Base-by-base conservation (phyloP, 78 protist species). In the Dictyostelium brefeldianum region DNA sequence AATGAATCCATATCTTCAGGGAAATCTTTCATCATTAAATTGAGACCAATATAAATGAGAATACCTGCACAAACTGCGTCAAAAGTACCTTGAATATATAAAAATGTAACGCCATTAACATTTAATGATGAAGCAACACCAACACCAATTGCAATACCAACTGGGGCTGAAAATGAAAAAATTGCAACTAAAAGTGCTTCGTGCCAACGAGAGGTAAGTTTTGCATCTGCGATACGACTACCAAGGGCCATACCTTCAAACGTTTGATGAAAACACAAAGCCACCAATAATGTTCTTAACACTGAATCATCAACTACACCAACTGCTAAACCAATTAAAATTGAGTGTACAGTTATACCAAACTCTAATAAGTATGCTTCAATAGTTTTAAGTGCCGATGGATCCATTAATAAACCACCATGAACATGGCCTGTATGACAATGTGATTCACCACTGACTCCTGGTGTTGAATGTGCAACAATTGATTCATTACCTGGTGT, bases 241-340 rank as follows among this genome's bases (percentile, higher is more conserved):
- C 91, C 95, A 8, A 94, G 18, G 2, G 90, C 94, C 25, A 94
- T 46, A 65, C 96, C 96, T 43, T 94, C 96, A 82, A 89, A 89
- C 47, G 80, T 53, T 75, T 94, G 96, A 81, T 94, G 96, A 78
- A 94, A 78, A 20, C 53, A 17, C n/a, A 94, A 48, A 3, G 94
- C 96, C 17, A 87, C 84, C 25, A 81, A 41, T 29, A 94, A 89
- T 22, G 90, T 50, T 22, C 27, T 15, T 12, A 94, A 20, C 10
- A 70, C 56, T 54, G 64, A 9, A 48, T 51, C 36, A 18, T 83
- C 92, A 64, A 69, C 77, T n/a, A 79, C 67, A 31, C 90, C 90
- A 53, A 89, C 67, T 31, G 96, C 22, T 7, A 94, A 25, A 17
- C 96, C 96, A 73, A 94, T 75, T 62, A 94, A 51, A 31, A 94